Percentiles rank a stretch among this genome's conserved stretches.
Evolutionary conservation across 139 green algal genomes (phyloP).

Genomic region (Ettlia oleoabundans): DNA sequence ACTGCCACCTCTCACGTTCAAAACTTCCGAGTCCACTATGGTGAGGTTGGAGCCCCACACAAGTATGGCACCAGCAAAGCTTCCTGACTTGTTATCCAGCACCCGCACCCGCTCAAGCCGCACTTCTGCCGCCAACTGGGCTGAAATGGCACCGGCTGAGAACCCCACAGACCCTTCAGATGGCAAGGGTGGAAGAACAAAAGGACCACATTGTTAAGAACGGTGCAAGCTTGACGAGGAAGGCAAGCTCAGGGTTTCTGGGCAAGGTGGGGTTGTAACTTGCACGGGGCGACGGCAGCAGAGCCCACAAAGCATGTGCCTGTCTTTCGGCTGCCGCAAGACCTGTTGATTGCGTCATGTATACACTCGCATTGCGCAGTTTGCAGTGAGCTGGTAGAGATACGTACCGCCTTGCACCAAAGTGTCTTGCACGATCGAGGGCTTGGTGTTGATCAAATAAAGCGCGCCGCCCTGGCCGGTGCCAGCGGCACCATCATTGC

Average conservation of each 20-base stretch:
- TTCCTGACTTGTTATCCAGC: not conserved
- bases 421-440: not conserved
- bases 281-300: too few species aligned
- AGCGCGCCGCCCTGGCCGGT: not conserved
- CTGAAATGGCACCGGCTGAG: not conserved
- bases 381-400: too few species aligned
- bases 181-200: too few species aligned
- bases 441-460: not conserved
- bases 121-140: not conserved
- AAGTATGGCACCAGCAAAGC: slow-evolving; percentile 1
- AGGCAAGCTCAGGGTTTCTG: too few species aligned
- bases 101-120: not conserved
- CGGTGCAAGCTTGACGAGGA: too few species aligned
- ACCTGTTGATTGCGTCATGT: too few species aligned
- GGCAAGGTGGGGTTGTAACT: too few species aligned
- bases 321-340: too few species aligned
- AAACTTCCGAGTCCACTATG: not conserved
- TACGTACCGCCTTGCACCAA: not conserved
- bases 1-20: not conserved
- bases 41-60: slow-evolving; percentile 9
- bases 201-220: too few species aligned
- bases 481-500: not conserved
- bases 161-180: not conserved
- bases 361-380: not conserved
- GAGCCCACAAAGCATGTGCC: too few species aligned